Evolutionary conservation across 75 land plant genomes (phyloP).

Genomic region (Picea sitchensis): DNA sequence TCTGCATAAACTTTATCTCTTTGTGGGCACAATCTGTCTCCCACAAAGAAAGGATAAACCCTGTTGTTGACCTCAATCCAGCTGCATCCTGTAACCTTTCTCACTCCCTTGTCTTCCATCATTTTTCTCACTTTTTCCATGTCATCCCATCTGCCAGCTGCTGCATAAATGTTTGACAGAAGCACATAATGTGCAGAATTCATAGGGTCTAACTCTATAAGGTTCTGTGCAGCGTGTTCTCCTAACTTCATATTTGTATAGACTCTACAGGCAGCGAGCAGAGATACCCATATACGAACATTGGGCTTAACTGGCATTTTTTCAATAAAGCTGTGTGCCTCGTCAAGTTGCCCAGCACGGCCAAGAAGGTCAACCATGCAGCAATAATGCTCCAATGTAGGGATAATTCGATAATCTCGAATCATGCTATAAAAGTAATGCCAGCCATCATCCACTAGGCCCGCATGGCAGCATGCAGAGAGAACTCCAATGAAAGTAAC

Average conservation of each 20-base stretch:
- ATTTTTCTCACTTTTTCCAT: conserved; percentile 41
- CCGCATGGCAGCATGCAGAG: conserved; percentile 27
- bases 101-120: conserved; percentile 34
- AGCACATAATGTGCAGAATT: conserved; percentile 15
- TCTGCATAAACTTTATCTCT: neutral
- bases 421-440: conserved; percentile 14
- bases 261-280: conserved; percentile 18
- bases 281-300: conserved; percentile 10
- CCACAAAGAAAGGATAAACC: conserved; percentile 8
- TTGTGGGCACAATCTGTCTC: neutral
- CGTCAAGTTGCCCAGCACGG: conserved; percentile 24
- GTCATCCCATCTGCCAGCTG: conserved; percentile 40
- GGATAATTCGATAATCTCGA: conserved; percentile 9
- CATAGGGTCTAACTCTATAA: conserved; percentile 13
- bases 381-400: conserved; percentile 16
- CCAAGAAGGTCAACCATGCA: conserved; percentile 31
- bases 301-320: conserved; percentile 16
- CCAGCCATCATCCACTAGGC: conserved; percentile 10
- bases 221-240: conserved; percentile 15
- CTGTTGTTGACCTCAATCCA: conserved; percentile 27
- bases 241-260: conserved; percentile 13
- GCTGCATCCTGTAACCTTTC: conserved; percentile 16
- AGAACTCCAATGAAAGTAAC: conserved; percentile 27
- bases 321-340: conserved; percentile 15
- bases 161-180: conserved; percentile 53